Evolutionary conservation across 306 rosid genomes (phyloP).

Genomic region (Oxytropis ochrocephala): DNA sequence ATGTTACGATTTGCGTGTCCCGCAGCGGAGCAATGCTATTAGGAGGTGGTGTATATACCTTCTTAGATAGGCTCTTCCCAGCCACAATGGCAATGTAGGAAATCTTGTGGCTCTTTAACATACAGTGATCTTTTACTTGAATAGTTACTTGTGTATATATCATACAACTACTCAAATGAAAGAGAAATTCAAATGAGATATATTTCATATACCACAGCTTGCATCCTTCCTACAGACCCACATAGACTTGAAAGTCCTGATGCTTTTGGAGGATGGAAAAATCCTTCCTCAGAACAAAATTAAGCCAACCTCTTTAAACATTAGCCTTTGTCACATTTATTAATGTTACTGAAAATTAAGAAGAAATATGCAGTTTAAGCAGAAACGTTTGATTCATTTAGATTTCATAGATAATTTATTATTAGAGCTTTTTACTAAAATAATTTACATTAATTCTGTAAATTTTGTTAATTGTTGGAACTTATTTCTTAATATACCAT

Average conservation of each 20-base stretch:
- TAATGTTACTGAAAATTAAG: not conserved
- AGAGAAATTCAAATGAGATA: not conserved
- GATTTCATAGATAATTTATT: no score
- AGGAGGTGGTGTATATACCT: conserved; percentile 84
- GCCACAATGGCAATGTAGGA: conserved; percentile 71
- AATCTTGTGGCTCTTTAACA: not conserved
- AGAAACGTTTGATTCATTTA: not conserved
- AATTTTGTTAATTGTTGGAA: no score
- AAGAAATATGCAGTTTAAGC: not conserved
- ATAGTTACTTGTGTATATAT: conserved; percentile 8
- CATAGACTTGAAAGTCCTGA: no score
- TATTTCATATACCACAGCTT: not conserved
- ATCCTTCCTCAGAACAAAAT: no score
- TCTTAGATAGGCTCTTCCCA: conserved; percentile 86
- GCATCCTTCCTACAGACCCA: not conserved
- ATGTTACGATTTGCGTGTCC: conserved; percentile 15
- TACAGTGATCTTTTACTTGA: not conserved
- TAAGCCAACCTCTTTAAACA: not conserved
- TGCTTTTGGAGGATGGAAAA: no score
- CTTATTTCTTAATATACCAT: no score
- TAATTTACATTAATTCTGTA: no score
- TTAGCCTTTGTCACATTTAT: not conserved
- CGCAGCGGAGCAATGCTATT: conserved; percentile 79
- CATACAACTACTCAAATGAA: not conserved
- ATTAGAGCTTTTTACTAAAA: no score